Evolutionary conservation across 129 eudicot genomes (phyloP), one percentile per base, ranked within the genome.

Genomic region (carrot (Daucus carota)): DNA sequence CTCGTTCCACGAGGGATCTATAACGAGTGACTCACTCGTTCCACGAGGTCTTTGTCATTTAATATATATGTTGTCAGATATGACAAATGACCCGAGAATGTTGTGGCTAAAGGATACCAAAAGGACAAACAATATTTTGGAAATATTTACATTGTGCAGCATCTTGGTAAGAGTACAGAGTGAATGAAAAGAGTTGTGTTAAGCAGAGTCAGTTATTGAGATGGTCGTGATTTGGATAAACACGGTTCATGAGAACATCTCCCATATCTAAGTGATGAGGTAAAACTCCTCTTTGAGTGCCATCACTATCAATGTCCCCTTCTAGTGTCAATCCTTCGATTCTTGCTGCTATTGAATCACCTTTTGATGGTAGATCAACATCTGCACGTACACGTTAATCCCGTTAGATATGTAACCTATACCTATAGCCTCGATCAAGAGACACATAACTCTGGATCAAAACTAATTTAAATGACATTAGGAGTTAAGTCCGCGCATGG

Each of bases 231-330:
- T 57, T 24, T 57, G 2, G 5, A 57, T 8, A 0, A 1, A 12
- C 15, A n/a, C 65, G 65, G 24, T 57, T 57, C 65, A 57, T 57
- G 11, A 57, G 65, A 57, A n/a, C 65, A 57, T 57, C 65, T 24
- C 65, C 65, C 65, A 57, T 0, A 57, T 57, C 65, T 9, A 57
- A 57, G 12, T 28, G 70, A 31, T 63, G 36, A 15, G 48, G 78
- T 59, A 75, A 36, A 75, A 24, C 76, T 31, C 75, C 69, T 33
- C 83, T 69, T 24, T 50, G 86, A 69, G 83, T 81, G 22, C 76
- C 85, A 52, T 80, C 84, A 34, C 66, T 81, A 65, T 87, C 92
- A 13, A 68, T 69, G 57, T 85, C 87, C 8, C 82, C 83, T 59
- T 85, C 88, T 0, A 79, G 72, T 6, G 82, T 52, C 74, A 82